phyloP scores from a whole-genome alignment of 495 filamentous ascomycete species.

The Tuber melanosporum region DNA sequence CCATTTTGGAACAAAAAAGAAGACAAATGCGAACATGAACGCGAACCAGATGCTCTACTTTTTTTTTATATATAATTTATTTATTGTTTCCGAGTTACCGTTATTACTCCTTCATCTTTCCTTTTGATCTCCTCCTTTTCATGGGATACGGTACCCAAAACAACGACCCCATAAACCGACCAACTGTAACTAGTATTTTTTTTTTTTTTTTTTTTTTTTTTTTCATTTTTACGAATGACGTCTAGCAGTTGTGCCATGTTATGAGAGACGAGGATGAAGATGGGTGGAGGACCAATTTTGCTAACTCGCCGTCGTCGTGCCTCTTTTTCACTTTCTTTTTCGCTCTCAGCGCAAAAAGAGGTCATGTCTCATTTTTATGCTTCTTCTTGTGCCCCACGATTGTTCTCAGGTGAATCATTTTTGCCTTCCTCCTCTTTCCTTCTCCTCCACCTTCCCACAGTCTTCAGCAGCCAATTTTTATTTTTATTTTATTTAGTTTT shows the following conservation, averaged over 20 bases:
- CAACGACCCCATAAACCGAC: not conserved
- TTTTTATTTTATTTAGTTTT: not conserved
- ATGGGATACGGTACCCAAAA: not conserved
- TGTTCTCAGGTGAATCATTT: conserved; percentile 1
- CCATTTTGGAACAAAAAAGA: not conserved
- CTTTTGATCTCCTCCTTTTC: not conserved
- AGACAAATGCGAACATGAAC: not conserved
- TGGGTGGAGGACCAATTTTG: not conserved
- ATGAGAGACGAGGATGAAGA: not conserved
- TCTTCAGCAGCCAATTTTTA: not conserved
- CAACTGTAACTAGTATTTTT: not conserved
- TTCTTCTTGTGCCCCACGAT: not conserved
- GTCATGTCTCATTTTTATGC: conserved; percentile 2
- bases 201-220: not conserved
- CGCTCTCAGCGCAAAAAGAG: not conserved
- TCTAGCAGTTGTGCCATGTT: not conserved
- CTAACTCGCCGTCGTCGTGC: not conserved
- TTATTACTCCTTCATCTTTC: not conserved
- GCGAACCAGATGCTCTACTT: not conserved
- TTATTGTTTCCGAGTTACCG: too few relatives aligned
- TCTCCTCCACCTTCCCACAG: not conserved
- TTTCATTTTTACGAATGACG: not conserved
- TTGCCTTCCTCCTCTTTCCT: not conserved
- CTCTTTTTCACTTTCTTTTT: not conserved
- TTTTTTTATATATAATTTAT: not conserved